Conservation (phyloP, 192 early-diverging fungal genomes). For the Backusella sp. region DNA sequence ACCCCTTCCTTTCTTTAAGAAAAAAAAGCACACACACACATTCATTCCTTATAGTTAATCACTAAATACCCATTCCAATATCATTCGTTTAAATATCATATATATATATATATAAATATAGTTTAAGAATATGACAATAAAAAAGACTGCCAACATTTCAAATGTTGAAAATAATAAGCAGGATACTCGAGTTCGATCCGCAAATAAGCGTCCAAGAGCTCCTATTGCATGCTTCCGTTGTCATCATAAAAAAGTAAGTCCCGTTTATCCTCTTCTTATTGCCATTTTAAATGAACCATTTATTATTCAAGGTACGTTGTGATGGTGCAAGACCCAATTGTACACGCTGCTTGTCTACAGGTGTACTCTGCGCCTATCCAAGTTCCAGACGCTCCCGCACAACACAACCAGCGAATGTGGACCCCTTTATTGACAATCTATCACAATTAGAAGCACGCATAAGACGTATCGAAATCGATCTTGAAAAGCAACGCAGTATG, state of each 20-base stretch:
- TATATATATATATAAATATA: not conserved
- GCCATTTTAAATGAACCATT: not conserved
- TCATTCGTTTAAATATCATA: not conserved
- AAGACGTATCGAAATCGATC: constrained; percentile 24
- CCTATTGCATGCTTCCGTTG: constrained; percentile 34
- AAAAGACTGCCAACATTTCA: constrained; percentile 3
- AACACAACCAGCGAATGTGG: constrained; percentile 26
- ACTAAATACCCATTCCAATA: not conserved
- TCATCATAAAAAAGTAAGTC: constrained; percentile 30
- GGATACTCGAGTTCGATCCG: constrained; percentile 10
- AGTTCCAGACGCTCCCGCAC: constrained; percentile 24
- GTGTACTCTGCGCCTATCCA: constrained; percentile 26
- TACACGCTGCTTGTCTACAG: constrained; percentile 18
- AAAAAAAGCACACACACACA: not conserved
- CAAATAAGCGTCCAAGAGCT: constrained; percentile 26
- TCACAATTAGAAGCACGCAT: constrained; percentile 27
- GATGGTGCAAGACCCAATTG: constrained; percentile 31
- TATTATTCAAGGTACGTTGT: constrained; percentile 24
- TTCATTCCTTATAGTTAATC: too few species aligned
- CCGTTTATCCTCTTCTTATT: not conserved
- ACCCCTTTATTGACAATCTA: constrained; percentile 35
- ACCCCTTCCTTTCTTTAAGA: not conserved
- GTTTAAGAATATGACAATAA: not conserved
- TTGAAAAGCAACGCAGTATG: constrained; percentile 20
- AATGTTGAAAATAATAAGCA: not conserved